Conservation (phyloP, 345 rosid genomes). For the Camelina sativa region DNA sequence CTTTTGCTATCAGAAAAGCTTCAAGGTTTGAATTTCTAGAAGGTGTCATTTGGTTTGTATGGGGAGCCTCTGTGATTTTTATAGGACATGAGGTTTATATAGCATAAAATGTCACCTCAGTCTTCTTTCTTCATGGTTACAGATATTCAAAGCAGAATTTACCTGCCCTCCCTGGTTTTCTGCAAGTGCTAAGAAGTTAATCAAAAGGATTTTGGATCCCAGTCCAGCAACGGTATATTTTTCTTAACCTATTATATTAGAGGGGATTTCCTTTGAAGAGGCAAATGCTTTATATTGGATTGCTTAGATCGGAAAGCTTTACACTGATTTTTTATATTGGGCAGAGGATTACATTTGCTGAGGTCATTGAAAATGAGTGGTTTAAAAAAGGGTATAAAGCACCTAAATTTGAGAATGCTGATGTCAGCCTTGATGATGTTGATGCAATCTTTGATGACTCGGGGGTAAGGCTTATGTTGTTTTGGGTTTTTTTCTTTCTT, state of each 20-base stretch:
- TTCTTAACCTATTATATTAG: constrained; percentile 13
- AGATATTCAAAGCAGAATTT: constrained; percentile 95
- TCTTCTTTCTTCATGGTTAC: constrained; percentile 40
- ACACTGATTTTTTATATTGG: constrained; percentile 26
- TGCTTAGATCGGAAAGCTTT: constrained; percentile 1
- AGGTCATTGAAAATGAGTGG: constrained; percentile 93
- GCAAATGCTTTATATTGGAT: not conserved
- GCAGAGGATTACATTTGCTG: constrained; percentile 86
- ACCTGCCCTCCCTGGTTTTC: constrained; percentile 97
- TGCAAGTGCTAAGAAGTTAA: constrained; percentile 88
- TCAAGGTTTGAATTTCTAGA: constrained; percentile 7
- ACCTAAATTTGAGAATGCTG: constrained; percentile 75
- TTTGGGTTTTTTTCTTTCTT: not conserved
- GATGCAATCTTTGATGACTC: constrained; percentile 80
- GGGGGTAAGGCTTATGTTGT: constrained; percentile 53
- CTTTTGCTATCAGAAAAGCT: not conserved
- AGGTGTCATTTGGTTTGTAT: constrained; percentile 11
- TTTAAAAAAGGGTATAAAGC: constrained; percentile 97
- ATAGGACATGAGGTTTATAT: not conserved
- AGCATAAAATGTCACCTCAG: not conserved
- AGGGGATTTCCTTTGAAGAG: constrained; percentile 10
- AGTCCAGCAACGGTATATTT: constrained; percentile 77
- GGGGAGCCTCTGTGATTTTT: constrained; percentile 19
- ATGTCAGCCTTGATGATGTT: constrained; percentile 82
- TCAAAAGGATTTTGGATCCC: constrained; percentile 90